Base-by-base conservation (phyloP, 1,139 yeast species). In the Tardiomyces depauwii region DNA sequence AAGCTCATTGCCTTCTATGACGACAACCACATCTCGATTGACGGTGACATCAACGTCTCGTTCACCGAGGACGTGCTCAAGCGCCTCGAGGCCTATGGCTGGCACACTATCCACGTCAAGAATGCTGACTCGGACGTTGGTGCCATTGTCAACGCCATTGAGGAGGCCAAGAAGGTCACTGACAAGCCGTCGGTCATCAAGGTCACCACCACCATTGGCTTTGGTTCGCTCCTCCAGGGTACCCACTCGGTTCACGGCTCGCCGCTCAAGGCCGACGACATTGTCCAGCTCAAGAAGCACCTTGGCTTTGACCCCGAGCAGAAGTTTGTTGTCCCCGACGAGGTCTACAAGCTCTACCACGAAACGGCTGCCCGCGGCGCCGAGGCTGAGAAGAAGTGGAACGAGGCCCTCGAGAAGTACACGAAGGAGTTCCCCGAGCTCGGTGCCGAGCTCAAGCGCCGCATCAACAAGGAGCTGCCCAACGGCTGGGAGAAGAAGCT, bases 1-100 rank as follows among this genome's bases (percentile, higher is more conserved):
- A 89, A 89, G 76, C 78, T 91, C 72, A 87, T 91, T 68, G 88
- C 93, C 50, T 81, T 91, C 72, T 93, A 93, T 82, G 99, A 91
- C 66, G 96, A 88, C 73, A 91, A 91, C 82, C 83, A 81, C 68
- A 89, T 91, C 73, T 83, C 98, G 62, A 91, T 91, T 65, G 99
- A 91, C 67, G 99, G 99, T 73, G 73, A 77, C 69, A 93, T 95
- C 63, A 73, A 77, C 56, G 80, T 81, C 55, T 88, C 98, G 54
- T 91, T 93, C 80, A 87, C 96, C 54, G 98, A 93, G 74, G 86
- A 93, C 63, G 98, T 93, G 44, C 63, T 76, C 55, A 76, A 74
- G 65, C 82, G 98, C 72, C 84, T 85, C 69, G 82, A 80, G 72
- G 77, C 96, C 50, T 91, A 91, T 70, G 97, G 95, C 59, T 93